A percentile compares a stretch with the other conserved stretches of the same genome.
phyloP scores from a whole-genome alignment of 78 protist genomes.

The Dictyostelium purpureum region DNA sequence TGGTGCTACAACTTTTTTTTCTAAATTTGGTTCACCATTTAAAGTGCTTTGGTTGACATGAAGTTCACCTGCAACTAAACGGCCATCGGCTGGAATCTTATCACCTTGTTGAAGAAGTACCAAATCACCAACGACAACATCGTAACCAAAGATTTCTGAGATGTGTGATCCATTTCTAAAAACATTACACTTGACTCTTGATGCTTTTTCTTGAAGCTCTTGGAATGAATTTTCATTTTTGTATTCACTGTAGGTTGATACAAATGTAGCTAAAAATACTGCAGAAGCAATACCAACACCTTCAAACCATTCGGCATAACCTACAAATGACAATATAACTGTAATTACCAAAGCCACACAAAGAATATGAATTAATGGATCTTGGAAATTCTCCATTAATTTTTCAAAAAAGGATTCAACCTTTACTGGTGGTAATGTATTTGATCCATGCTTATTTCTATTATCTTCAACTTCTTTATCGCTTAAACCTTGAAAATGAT shows the following conservation, averaged over 20 bases:
- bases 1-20: slow-evolving; percentile 75
- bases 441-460: slow-evolving; percentile 62
- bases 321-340: slow-evolving; percentile 59
- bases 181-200: slow-evolving; percentile 67
- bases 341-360: slow-evolving; percentile 83
- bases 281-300: slow-evolving; percentile 86
- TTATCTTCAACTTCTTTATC: slow-evolving; percentile 64
- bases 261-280: slow-evolving; percentile 84
- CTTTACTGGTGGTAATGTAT: slow-evolving; percentile 83
- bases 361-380: slow-evolving; percentile 83
- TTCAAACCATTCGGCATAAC: slow-evolving; percentile 86
- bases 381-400: slow-evolving; percentile 79
- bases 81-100: slow-evolving; percentile 88
- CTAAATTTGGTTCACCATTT: slow-evolving; percentile 79
- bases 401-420: slow-evolving; percentile 75
- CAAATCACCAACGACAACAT: slow-evolving; percentile 89
- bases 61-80: slow-evolving; percentile 78
- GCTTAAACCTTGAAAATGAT: slow-evolving; percentile 68
- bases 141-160: slow-evolving; percentile 50
- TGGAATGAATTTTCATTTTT: slow-evolving; percentile 79
- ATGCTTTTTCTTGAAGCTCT: slow-evolving; percentile 83
- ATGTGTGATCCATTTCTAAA: slow-evolving; percentile 75
- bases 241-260: slow-evolving; percentile 82
- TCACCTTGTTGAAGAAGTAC: slow-evolving; percentile 84
- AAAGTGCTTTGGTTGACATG: slow-evolving; percentile 74